These are phyloP conservation scores for Pilasporangium apinafurcum DNA, from an alignment of 352 stramenopile species.

Conservation along the genomic window DNA sequence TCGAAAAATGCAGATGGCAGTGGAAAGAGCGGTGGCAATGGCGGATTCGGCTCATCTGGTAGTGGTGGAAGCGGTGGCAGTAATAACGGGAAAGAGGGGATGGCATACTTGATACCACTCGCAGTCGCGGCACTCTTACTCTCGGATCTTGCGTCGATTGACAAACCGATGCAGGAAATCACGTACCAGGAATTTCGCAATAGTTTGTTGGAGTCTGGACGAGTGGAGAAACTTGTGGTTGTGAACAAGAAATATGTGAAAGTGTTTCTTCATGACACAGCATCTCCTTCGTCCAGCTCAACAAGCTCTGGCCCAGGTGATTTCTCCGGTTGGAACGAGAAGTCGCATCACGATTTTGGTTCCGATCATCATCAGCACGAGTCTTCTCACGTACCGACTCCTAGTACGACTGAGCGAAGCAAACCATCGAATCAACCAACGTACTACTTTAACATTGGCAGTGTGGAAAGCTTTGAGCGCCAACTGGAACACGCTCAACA, in stretches of 20 bases:
- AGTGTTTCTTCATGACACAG: constrained; percentile 70
- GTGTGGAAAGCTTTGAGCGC: constrained; percentile 96
- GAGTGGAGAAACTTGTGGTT: constrained; percentile 86
- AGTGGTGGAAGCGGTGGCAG: constrained; percentile 21
- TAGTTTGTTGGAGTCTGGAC: constrained; percentile 73
- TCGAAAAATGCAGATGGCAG: constrained; percentile 37
- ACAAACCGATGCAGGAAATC: constrained; percentile 88
- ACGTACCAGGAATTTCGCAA: constrained; percentile 91
- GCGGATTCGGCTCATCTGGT: constrained; percentile 17
- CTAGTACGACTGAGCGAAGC: not conserved
- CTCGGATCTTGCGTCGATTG: constrained; percentile 57
- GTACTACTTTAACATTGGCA: constrained; percentile 98
- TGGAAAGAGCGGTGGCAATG: constrained; percentile 23
- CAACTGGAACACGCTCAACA: constrained; percentile 97
- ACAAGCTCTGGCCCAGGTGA: constrained; percentile 12
- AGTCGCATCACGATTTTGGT: constrained; percentile 19
- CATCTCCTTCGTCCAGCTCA: constrained; percentile 3
- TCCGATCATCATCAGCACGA: constrained; percentile 7
- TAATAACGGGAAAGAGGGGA: constrained; percentile 37
- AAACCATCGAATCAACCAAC: constrained; percentile 26
- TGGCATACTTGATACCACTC: constrained; percentile 71
- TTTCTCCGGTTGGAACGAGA: constrained; percentile 47
- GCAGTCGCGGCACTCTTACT: constrained; percentile 69
- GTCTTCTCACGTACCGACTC: constrained; percentile 1
- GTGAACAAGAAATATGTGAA: constrained; percentile 91